A percentile compares a stretch with the other conserved stretches of the same genome.
Evolutionary conservation across 148 eudicot species (phyloP).

Genomic region (Diospyros lotus): DNA sequence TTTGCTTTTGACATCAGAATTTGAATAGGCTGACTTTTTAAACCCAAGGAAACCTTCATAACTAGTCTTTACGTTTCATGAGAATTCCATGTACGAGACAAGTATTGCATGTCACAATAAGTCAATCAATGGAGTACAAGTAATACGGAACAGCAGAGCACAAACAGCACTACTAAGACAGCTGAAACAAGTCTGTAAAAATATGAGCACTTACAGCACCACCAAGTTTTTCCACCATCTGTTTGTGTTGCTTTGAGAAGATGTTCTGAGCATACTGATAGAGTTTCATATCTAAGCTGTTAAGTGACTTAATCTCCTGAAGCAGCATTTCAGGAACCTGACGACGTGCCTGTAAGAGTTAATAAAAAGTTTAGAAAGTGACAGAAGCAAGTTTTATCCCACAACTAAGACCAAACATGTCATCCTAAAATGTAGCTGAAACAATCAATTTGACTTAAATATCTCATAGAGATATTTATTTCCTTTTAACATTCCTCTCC

Average conservation of each 20-base stretch:
- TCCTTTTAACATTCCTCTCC: not conserved
- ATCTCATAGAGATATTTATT: not conserved
- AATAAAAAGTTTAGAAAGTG: not conserved
- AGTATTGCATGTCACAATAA: not conserved
- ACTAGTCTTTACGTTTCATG: not conserved
- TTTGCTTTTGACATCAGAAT: not conserved
- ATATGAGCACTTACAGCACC: slow-evolving; percentile 28
- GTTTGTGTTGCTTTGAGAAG: slow-evolving; percentile 52
- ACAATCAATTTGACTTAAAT: not conserved
- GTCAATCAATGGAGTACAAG: not conserved
- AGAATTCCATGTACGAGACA: not conserved
- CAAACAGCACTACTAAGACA: not conserved
- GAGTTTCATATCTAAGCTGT: slow-evolving; percentile 78
- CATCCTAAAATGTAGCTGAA: not conserved
- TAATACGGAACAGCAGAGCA: slow-evolving; percentile 1
- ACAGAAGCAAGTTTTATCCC: not conserved
- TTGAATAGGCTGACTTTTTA: not conserved
- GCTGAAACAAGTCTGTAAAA: slow-evolving; percentile 11
- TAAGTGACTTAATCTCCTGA: slow-evolving; percentile 57
- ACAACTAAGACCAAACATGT: not conserved
- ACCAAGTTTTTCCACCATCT: slow-evolving; percentile 36
- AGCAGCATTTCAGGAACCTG: slow-evolving; percentile 58
- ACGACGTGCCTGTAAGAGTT: slow-evolving; percentile 57
- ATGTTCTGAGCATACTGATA: slow-evolving; percentile 67
- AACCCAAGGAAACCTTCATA: not conserved